These are phyloP conservation scores for Ophiostoma triangulosporum DNA, from an alignment of 2,329 filamentous ascomycete species.

Conservation along the genomic window DNA sequence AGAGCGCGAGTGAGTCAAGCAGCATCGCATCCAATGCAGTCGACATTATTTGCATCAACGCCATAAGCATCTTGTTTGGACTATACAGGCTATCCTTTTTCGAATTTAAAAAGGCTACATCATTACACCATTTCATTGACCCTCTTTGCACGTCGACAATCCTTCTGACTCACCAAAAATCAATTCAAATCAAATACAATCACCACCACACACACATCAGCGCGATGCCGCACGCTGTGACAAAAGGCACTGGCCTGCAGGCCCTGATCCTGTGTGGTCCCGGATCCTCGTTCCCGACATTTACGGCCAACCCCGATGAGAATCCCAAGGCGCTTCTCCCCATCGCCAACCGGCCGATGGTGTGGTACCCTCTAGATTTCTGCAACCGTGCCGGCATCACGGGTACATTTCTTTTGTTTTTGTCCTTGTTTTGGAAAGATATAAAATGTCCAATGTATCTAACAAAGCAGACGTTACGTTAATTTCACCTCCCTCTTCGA, in stretches of 20 bases:
- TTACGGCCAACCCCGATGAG: conserved; percentile 67
- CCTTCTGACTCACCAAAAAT: too few species aligned
- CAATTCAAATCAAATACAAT: too few species aligned
- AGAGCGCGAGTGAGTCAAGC: conserved; percentile 7
- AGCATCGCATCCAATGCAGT: not conserved
- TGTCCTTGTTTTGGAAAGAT: not conserved
- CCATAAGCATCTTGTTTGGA: too few species aligned
- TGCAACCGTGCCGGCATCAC: conserved; percentile 71
- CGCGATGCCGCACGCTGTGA: conserved; percentile 61
- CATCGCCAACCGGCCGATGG: conserved; percentile 76
- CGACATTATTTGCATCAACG: too few species aligned
- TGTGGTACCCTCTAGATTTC: conserved; percentile 80
- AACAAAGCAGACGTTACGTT: conserved; percentile 43
- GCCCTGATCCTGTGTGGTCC: conserved; percentile 74
- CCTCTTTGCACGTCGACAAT: too few species aligned
- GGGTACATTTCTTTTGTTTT: conserved; percentile 27
- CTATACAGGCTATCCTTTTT: not conserved
- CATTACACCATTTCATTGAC: too few species aligned
- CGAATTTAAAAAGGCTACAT: too few species aligned
- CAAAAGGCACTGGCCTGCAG: conserved; percentile 61
- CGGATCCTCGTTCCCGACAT: conserved; percentile 68
- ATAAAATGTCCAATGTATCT: not conserved
- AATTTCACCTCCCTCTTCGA: conserved; percentile 50
- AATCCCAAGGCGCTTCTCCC: conserved; percentile 72
- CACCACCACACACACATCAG: not conserved